A percentile compares a stretch with the other conserved stretches of the same genome.
phyloP scores from a whole-genome alignment of 257 asterid species.

The Lantana camara region DNA sequence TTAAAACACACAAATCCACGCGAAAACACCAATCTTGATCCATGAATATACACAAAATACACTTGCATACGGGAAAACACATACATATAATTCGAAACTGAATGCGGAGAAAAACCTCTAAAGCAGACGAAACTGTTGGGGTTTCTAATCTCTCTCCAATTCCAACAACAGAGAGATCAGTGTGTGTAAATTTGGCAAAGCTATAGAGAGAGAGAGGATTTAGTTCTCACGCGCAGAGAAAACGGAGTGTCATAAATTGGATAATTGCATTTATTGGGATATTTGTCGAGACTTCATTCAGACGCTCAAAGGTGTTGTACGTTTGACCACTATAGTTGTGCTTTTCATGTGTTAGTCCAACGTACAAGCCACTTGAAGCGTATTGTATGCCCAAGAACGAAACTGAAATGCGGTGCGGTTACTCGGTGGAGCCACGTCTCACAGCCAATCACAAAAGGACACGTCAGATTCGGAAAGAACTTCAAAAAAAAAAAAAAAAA shows the following conservation, averaged over 20 bases:
- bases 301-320: slow-evolving; percentile 14
- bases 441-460: slow-evolving; percentile 24
- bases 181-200: slow-evolving; percentile 9
- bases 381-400: not conserved
- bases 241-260: not conserved
- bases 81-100: not conserved
- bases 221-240: not conserved
- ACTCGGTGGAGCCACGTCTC: slow-evolving; percentile 27
- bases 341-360: not conserved
- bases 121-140: slow-evolving; percentile 2
- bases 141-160: slow-evolving; percentile 12
- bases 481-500: too few species aligned
- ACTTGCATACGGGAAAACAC: not conserved
- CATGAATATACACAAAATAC: not conserved
- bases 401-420: not conserved
- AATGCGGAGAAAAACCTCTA: not conserved
- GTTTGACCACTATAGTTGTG: not conserved
- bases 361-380: slow-evolving; percentile 10
- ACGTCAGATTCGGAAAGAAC: slow-evolving; percentile 24
- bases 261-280: not conserved
- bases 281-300: not conserved
- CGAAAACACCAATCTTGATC: not conserved
- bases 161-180: slow-evolving; percentile 23
- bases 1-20: not conserved
- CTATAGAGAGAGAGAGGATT: not conserved